Conservation (phyloP, 2,329 filamentous ascomycete genomes). For the Bertia moriformis region DNA sequence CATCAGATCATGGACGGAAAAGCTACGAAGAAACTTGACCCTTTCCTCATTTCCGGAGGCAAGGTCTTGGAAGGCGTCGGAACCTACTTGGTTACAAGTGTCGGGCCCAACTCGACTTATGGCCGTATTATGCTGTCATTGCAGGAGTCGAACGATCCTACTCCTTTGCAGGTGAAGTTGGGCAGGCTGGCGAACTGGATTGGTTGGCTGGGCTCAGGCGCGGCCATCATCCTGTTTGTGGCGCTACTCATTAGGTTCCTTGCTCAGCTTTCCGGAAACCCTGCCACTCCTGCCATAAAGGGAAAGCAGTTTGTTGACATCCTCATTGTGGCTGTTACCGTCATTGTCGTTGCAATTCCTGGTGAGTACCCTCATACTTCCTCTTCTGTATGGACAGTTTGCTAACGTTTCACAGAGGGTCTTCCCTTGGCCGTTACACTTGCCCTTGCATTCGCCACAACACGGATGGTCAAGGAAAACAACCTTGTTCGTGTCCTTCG, state of each 20-base stretch:
- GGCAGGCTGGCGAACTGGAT: slow-evolving; percentile 32
- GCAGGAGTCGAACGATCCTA: slow-evolving; percentile 33
- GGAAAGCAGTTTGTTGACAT: slow-evolving; percentile 47
- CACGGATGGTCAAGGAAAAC: slow-evolving; percentile 54
- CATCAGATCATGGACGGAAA: slow-evolving; percentile 34
- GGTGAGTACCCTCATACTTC: not conserved
- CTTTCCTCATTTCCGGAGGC: slow-evolving; percentile 45
- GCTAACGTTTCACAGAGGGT: slow-evolving; percentile 26
- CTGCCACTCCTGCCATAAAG: slow-evolving; percentile 32
- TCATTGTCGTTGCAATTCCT: slow-evolving; percentile 55
- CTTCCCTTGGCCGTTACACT: slow-evolving; percentile 54
- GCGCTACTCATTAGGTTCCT: slow-evolving; percentile 69
- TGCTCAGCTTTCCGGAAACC: slow-evolving; percentile 38
- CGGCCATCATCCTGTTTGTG: slow-evolving; percentile 62
- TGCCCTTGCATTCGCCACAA: slow-evolving; percentile 53
- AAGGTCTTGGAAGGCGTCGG: slow-evolving; percentile 38
- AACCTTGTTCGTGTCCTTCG: slow-evolving; percentile 54
- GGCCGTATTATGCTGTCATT: slow-evolving; percentile 41
- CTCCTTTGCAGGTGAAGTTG: slow-evolving; percentile 37
- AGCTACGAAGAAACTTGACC: slow-evolving; percentile 41
- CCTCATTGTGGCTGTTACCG: slow-evolving; percentile 49
- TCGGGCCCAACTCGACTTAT: slow-evolving; percentile 37
- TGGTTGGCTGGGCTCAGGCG: slow-evolving; percentile 41
- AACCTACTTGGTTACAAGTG: slow-evolving; percentile 36
- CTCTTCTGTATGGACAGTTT: not conserved